Base-by-base conservation (phyloP, 306 rosid genomes). In the Gillenia trifoliata region DNA sequence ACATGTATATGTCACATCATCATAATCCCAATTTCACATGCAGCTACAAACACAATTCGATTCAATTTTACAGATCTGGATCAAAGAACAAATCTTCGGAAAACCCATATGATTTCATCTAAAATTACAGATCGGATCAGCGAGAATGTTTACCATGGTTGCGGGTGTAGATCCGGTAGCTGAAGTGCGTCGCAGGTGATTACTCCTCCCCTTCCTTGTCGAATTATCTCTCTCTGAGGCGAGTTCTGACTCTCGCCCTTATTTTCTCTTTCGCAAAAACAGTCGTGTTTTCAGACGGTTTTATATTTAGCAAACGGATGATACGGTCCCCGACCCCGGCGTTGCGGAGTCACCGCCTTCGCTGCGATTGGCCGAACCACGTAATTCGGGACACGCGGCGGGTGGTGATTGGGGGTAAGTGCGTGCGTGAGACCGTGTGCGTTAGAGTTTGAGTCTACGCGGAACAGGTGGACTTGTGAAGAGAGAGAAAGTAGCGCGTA, bases 61-160 rank as follows among this genome's bases (percentile, higher is more conserved):
- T 63, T 64, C 25, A 64, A 64, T 17, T 33, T 33, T 9, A 64
- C 45, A 64, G 68, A 64, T 33, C 68, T 17, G 22, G 9, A 52
- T 29, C 59, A 77, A 64, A 16, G 20, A 29, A 29, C 11, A 30
- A 19, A 3, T 8, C 0, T 9, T 19, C 5, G n/a, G 40, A 64
- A 19, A 64, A 20, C 43, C 43, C 68, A 33, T 7, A 31, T 33
- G 43, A 64, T 10, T 64, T 33, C 16, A 31, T 38, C 40, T 17
- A 38, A 41, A 60, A 64, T 56, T 25, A 43, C 26, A 47, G 50
- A 56, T 10, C 13, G 33, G 47, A 71, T 34, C 20, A 43, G 29
- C 12, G 52, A 36, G 68, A 20, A 68, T 36, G 52, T n/a, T 22
- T 80, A 84, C 87, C 86, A 83, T 83, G 64, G 59, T 76, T 29